phyloP scores from a whole-genome alignment of 2,329 filamentous ascomycete genomes.

The Penicillium verrucosum region DNA sequence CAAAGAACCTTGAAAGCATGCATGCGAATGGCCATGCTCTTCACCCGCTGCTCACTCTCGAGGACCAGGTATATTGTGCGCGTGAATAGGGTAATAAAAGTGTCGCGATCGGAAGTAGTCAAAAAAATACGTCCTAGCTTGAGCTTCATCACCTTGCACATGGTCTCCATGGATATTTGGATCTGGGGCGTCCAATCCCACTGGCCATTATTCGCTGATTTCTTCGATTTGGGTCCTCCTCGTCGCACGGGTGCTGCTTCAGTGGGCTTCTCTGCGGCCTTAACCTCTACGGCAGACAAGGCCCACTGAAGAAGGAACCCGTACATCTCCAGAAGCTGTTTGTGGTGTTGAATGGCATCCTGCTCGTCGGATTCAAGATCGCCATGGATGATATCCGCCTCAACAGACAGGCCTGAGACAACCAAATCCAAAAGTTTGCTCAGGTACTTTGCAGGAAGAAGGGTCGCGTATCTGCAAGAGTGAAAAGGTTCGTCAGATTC shows the following conservation, averaged over 20 bases:
- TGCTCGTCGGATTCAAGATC: constrained; percentile 92
- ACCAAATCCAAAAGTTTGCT: constrained; percentile 92
- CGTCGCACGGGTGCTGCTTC: constrained; percentile 67
- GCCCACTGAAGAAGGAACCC: constrained; percentile 94
- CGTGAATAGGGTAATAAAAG: constrained; percentile 87
- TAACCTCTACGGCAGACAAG: constrained; percentile 88
- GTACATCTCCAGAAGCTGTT: constrained; percentile 87
- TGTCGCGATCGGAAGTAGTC: constrained; percentile 93
- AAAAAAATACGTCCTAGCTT: constrained; percentile 91
- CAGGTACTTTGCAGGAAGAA: constrained; percentile 74
- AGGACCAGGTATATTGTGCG: constrained; percentile 89
- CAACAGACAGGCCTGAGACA: constrained; percentile 77
- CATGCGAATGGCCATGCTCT: constrained; percentile 86
- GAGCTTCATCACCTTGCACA: constrained; percentile 93
- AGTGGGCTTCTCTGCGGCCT: constrained; percentile 84
- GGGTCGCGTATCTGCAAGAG: constrained; percentile 72
- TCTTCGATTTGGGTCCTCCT: constrained; percentile 74
- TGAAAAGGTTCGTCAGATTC: constrained; percentile 60
- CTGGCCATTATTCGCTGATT: constrained; percentile 65
- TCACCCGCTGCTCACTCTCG: constrained; percentile 89
- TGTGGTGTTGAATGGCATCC: constrained; percentile 80
- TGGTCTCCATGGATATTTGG: constrained; percentile 82
- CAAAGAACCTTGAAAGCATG: constrained; percentile 96
- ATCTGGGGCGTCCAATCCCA: constrained; percentile 92
- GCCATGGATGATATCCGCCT: constrained; percentile 79